Evolutionary conservation across 805 yeast species (phyloP).

Genomic region (Hanseniaspora valbyensis): DNA sequence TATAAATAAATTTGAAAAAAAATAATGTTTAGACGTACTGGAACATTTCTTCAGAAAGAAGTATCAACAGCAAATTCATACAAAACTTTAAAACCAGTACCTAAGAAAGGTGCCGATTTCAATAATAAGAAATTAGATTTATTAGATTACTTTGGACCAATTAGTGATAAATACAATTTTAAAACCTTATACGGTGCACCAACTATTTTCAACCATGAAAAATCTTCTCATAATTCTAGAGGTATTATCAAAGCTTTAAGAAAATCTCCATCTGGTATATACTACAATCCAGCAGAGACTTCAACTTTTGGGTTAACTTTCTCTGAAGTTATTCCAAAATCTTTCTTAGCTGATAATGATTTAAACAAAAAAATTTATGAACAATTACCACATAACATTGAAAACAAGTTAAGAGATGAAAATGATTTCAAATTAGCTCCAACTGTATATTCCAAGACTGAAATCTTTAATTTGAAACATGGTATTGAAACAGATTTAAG

Average conservation of each 20-base stretch:
- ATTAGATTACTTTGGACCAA: constrained; percentile 2
- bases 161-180: not conserved
- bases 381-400: constrained; percentile 23
- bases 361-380: constrained; percentile 37
- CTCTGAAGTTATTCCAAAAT: constrained; percentile 48
- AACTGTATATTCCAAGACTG: constrained; percentile 21
- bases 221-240: constrained; percentile 58
- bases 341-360: constrained; percentile 54
- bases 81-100: constrained; percentile 2
- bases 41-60: not conserved
- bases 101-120: not conserved
- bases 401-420: constrained; percentile 22
- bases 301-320: constrained; percentile 40
- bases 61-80: not conserved
- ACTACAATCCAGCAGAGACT: constrained; percentile 54
- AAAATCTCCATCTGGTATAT: constrained; percentile 47
- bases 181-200: constrained; percentile 30
- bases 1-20: not conserved
- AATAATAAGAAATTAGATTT: constrained; percentile 3
- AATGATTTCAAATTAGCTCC: constrained; percentile 36
- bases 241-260: constrained; percentile 28
- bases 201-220: constrained; percentile 46
- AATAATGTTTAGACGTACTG: not conserved
- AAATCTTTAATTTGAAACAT: not conserved
- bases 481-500: not conserved